Evolutionary conservation across 371 early-diverging fungal species (phyloP), one percentile per base, ranked within the genome.

Genomic region (Saksenaea vasiformis): DNA sequence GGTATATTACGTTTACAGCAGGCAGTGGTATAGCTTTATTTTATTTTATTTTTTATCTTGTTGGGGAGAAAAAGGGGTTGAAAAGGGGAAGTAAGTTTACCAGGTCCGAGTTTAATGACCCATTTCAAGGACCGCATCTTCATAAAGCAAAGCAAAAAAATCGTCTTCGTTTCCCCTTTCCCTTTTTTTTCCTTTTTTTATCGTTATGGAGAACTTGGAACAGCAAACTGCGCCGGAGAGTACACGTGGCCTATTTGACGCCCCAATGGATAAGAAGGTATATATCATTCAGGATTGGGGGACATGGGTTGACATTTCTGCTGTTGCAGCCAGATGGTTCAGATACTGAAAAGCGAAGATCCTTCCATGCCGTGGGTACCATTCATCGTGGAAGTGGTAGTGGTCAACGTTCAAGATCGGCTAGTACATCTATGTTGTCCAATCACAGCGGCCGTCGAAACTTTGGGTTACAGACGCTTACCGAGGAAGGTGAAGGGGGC

Each of bases 211-310:
- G 56, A 68, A 60, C 24, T 54, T 75, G 39, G 77, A 79, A 67
- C 76, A 78, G 22, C 81, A 81, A 60, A 74, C 81, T 28, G 81
- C 81, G 56, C 81, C 81, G 56, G 81, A 80, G 61, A 77, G 78
- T 55, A 80, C 81, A 19, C 64, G 81, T 39, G 81, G 81, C 8
- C 60, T 81, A 14, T 81, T 81, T 67, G 81, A 80, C 62, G 56
- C 76, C 54, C 63, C 51, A 47, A 17, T 68, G 15, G 70, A 68
- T 14, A 62, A 66, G 58, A 67, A 65, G 67, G 70, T 63, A 66
- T 57, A 17, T 31, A 9, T 13, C 14, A 9, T n/a, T n/a, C n/a
- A n/a, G 4, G 22, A 22, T 22, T 2, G 51, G 4, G 3, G 22
- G n/a, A 47, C 11, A 5, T 11, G 11, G 1, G 39, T 3, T 14